These are phyloP conservation scores for Ceratobasidium sp. DNA, from an alignment of 1,284 basidiomycete genomes.

Conservation along the genomic window DNA sequence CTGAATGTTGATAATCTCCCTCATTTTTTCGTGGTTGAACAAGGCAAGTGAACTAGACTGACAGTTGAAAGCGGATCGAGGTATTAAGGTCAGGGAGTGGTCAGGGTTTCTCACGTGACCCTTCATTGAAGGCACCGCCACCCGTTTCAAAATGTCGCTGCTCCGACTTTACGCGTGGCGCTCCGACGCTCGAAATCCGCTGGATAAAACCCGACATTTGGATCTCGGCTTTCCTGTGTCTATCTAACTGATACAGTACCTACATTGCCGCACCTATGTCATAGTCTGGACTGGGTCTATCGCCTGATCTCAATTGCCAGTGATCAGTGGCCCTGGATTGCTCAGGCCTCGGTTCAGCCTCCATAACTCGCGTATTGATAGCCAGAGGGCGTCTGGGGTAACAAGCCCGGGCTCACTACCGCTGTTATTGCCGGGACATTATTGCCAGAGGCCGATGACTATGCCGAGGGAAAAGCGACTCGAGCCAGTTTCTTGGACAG, in stretches of 20 bases:
- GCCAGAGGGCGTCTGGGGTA: neutral
- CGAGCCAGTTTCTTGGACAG: constrained; percentile 5
- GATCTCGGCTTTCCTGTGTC: too few relatives aligned
- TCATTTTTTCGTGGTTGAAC: constrained; percentile 28
- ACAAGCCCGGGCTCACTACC: neutral
- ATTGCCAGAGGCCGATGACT: neutral
- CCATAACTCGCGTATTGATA: too few relatives aligned
- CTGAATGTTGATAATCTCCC: constrained; percentile 50
- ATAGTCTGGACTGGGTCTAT: too few relatives aligned
- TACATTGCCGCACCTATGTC: too few relatives aligned
- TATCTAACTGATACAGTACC: too few relatives aligned
- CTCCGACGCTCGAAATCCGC: too few relatives aligned
- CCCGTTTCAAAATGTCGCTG: neutral
- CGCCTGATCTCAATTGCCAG: too few relatives aligned
- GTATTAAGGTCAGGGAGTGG: neutral
- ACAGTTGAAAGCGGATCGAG: neutral
- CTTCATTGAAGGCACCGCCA: constrained; percentile 1
- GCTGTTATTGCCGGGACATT: neutral
- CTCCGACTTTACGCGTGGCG: neutral
- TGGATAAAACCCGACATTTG: too few relatives aligned
- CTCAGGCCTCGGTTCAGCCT: too few relatives aligned
- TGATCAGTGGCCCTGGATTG: too few relatives aligned
- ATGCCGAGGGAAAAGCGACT: neutral
- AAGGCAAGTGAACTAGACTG: neutral
- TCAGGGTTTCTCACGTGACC: constrained; percentile 20